Base-by-base conservation (phyloP, 371 early-diverging fungal genomes). In the Massospora cicadina region DNA sequence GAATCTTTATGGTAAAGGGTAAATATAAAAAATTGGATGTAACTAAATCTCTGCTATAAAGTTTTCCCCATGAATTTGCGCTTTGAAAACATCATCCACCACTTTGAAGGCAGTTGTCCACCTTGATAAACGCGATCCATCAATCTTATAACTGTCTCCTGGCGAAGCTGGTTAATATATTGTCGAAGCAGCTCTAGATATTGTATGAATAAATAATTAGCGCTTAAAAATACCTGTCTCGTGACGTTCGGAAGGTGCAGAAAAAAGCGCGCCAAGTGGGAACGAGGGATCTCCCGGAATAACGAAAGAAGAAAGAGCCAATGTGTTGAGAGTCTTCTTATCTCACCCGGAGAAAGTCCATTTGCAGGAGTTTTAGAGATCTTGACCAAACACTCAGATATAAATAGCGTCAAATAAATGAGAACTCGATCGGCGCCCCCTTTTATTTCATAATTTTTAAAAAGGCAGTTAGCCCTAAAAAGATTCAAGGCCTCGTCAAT, bases 71-170 rank as follows among this genome's bases (percentile, higher is more conserved):
- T 96, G 70, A 98, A 98, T 80, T 93, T 91, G 72, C 94, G 79
- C 84, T 95, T 96, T 67, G 88, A 82, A 78, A 98, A 98, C 71
- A 89, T 85, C 84, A 95, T 81, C 98, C 98, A 98, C 97, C 97
- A 98, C 71, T 96, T 96, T 80, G 89, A 89, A 33, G 91, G 89
- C 63, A 65, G 66, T 5, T 77, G 79, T 32, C 78, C 87, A 63
- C 86, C 88, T 28, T 82, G 80, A 73, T 88, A 98, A 30, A 94
- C 76, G 56, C 79, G 79, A 26, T 83, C 82, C 1, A 85, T 79
- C 54, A 98, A 77, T 55, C 98, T 72, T 58, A 71, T 65, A 2
- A 81, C 89, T 63, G 88, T 72, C 73, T 96, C 98, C 70, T 93
- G 91, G 58, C 98, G 87, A 65, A 92, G 74, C 74, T 95, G 93